These are phyloP conservation scores for Diaporthe capsici DNA, from an alignment of 2,329 filamentous ascomycete species.

Conservation along the genomic window DNA sequence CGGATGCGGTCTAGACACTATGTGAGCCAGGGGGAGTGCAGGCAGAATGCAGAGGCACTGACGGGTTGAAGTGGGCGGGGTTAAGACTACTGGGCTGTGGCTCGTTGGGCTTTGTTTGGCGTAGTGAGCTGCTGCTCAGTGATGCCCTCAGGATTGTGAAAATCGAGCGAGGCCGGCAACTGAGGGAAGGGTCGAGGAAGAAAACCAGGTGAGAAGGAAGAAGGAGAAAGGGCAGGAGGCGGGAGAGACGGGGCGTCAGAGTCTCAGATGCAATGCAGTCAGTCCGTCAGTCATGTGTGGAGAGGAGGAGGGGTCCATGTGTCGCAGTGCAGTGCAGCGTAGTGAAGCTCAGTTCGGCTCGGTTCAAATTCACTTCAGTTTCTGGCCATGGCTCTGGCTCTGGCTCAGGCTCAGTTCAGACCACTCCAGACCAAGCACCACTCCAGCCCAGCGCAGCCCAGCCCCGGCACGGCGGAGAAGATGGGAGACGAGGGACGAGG, in stretches of 20 bases:
- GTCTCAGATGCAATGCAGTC: constrained; percentile 37
- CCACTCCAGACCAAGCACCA: constrained; percentile 18
- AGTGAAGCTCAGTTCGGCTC: constrained; percentile 14
- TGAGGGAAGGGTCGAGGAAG: background rate
- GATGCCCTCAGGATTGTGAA: background rate
- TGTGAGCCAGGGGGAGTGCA: constrained; percentile 19
- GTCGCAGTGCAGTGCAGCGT: constrained; percentile 11
- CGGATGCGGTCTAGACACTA: constrained; percentile 28
- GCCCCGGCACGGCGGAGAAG: background rate
- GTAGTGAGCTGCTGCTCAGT: background rate
- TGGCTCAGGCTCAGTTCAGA: background rate
- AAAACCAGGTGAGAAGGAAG: background rate
- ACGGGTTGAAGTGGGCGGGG: background rate
- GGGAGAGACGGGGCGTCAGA: constrained; percentile 30
- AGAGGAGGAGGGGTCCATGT: constrained; percentile 35
- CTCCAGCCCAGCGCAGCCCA: constrained; percentile 9
- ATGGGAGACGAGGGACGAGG: constrained; percentile 7
- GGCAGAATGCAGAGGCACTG: constrained; percentile 12
- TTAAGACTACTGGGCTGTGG: background rate
- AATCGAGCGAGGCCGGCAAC: background rate
- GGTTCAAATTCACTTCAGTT: background rate
- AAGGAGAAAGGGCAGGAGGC: constrained; percentile 11
- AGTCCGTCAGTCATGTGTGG: constrained; percentile 36
- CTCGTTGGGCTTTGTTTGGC: constrained; percentile 7
- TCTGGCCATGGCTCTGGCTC: background rate